Evolutionary conservation across 2,329 filamentous ascomycete species (phyloP).

Genomic region (Xylaria sp.): DNA sequence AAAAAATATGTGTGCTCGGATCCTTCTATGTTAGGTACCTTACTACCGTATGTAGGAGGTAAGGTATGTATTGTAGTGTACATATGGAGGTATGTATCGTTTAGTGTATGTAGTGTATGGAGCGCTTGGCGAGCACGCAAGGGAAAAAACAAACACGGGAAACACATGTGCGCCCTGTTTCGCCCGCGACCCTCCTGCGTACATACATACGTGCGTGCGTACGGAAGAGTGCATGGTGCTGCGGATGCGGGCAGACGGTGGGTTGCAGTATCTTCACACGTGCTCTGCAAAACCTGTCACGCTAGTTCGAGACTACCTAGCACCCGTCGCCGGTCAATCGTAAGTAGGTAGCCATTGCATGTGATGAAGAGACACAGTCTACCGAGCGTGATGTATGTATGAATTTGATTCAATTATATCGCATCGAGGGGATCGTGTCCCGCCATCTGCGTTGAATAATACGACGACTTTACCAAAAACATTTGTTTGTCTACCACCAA

Average conservation of each 20-base stretch:
- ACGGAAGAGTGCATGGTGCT: too few relatives aligned
- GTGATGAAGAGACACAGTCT: conserved; percentile 12
- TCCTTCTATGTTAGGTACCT: too few relatives aligned
- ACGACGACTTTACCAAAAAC: conserved; percentile 10
- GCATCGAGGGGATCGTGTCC: conserved; percentile 11
- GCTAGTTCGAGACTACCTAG: neutral
- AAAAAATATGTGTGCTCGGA: too few relatives aligned
- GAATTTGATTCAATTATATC: conserved; percentile 11
- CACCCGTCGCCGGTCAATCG: conserved; percentile 9
- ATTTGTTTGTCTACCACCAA: conserved; percentile 4
- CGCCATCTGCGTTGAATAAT: conserved; percentile 14
- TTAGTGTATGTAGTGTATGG: too few relatives aligned
- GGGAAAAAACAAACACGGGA: neutral
- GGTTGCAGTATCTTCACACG: conserved; percentile 20
- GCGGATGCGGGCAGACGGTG: conserved; percentile 9
- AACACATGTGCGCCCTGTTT: neutral
- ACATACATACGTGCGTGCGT: neutral
- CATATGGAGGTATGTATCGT: too few relatives aligned
- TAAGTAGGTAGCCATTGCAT: conserved; percentile 3
- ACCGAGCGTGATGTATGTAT: neutral
- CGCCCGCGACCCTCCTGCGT: neutral
- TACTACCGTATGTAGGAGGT: too few relatives aligned
- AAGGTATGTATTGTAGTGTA: too few relatives aligned
- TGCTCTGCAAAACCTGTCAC: conserved; percentile 3
- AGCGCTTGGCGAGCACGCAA: neutral